Evolutionary conservation across 2,329 filamentous ascomycete species (phyloP).

Genomic region (Polytolypa hystricis): DNA sequence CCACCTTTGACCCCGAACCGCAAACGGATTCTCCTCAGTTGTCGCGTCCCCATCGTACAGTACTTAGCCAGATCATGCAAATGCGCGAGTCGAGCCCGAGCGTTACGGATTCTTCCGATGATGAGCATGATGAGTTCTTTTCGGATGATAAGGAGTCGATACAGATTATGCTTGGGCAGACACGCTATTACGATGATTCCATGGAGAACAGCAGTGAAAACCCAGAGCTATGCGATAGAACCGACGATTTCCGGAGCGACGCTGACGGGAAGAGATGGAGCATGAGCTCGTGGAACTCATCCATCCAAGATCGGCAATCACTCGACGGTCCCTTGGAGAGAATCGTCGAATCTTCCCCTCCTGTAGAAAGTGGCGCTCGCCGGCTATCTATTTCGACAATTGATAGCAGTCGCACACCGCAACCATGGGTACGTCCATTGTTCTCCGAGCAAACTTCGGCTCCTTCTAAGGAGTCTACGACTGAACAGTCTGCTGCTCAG

Average conservation of each 20-base stretch:
- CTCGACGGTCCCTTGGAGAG: constrained; percentile 25
- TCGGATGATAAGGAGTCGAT: constrained; percentile 44
- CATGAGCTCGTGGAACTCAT: constrained; percentile 36
- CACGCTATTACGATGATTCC: constrained; percentile 30
- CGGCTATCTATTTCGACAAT: constrained; percentile 6
- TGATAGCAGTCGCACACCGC: constrained; percentile 1
- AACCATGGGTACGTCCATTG: background rate
- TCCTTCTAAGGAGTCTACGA: background rate
- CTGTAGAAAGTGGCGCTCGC: constrained; percentile 8
- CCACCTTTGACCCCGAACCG: constrained; percentile 56
- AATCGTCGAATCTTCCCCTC: constrained; percentile 25
- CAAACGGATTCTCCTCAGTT: constrained; percentile 45
- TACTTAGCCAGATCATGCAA: constrained; percentile 39
- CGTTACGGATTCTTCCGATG: constrained; percentile 28
- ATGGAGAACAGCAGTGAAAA: constrained; percentile 20
- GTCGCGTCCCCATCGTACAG: constrained; percentile 26
- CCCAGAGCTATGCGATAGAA: constrained; percentile 18
- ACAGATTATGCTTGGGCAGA: constrained; percentile 43
- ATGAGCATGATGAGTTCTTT: constrained; percentile 9
- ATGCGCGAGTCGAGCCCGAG: constrained; percentile 37
- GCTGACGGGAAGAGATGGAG: constrained; percentile 28
- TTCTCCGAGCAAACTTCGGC: background rate
- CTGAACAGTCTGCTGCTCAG: background rate
- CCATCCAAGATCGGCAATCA: constrained; percentile 25
- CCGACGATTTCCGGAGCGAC: constrained; percentile 1